Evolutionary conservation across 345 rosid genomes (phyloP).

Genomic region (Aquilaria sinensis): DNA sequence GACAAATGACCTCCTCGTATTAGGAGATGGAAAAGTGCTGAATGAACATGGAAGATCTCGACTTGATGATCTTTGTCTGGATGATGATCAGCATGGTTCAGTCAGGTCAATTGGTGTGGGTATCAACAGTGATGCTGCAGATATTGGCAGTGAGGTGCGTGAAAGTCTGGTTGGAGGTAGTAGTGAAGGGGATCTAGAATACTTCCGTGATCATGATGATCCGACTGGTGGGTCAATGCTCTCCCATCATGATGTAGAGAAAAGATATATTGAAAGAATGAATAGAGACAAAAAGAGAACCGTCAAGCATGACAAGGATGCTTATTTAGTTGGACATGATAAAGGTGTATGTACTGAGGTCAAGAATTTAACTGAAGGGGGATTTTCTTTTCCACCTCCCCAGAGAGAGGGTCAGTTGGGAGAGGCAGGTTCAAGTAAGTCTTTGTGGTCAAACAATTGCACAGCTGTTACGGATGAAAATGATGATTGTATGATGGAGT

Average conservation of each 20-base stretch:
- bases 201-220: conserved; percentile 57
- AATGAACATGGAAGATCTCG: conserved; percentile 41
- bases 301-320: conserved; percentile 36
- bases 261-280: conserved; percentile 41
- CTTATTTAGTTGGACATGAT: conserved; percentile 41
- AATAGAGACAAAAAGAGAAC: conserved; percentile 40
- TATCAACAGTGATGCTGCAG: conserved; percentile 90
- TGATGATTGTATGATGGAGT: conserved; percentile 39
- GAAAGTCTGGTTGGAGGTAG: conserved; percentile 92
- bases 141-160: conserved; percentile 82
- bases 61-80: conserved; percentile 53
- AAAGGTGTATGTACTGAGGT: conserved; percentile 33
- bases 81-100: conserved; percentile 87
- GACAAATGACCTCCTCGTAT: conserved; percentile 59
- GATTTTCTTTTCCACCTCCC: conserved; percentile 76
- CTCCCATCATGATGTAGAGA: conserved; percentile 42
- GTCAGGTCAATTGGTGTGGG: conserved; percentile 99
- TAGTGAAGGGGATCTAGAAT: conserved; percentile 89
- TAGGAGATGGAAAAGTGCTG: conserved; percentile 47
- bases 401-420: conserved; percentile 44
- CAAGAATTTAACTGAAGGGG: conserved; percentile 54
- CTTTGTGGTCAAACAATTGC: conserved; percentile 57
- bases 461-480: conserved; percentile 42
- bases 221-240: conserved; percentile 46
- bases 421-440: conserved; percentile 57